Base-by-base conservation (phyloP, 139 green algal genomes). In the Mesostigma viride region DNA sequence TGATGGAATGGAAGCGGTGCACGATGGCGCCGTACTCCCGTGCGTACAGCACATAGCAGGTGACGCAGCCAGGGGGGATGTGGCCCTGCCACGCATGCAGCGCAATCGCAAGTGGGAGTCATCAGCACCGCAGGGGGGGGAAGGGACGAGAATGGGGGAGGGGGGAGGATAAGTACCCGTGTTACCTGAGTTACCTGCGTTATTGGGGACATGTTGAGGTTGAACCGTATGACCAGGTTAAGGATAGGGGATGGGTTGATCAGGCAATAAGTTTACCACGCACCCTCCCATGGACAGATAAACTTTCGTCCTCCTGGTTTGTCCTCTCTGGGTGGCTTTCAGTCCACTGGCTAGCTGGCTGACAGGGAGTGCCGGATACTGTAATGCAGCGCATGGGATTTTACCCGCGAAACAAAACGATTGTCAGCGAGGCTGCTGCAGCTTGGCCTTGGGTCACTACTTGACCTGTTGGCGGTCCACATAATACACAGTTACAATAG, bases 41-140 rank as follows among this genome's bases (percentile, higher is more conserved):
- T 4, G 3, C 30, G 35, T 73, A 73, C 27, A 2, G 3, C 11
- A 33, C 27, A 22, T 70, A 73, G 14, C 58, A 73, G 4, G 67
- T n/a, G 31, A 4, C 59, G 60, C 62, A 61, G 32, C 67, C 67
- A 57, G 60, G 32, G 20, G 67, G 67, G 20, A 73, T 73, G 67
- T 73, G 67, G 31, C 58, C 67, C 67, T 73, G 67, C n/a, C n/a
- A n/a, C n/a, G n/a, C n/a, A n/a, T n/a, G n/a, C n/a, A n/a, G n/a
- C n/a, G n/a, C n/a, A n/a, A n/a, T n/a, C 22, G 34, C 46, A 61
- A 59, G 35, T 61, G 20, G 45, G 22, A 22, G 22, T 56, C 45
- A 56, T 56, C 45, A 56, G 20, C 45, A 56, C 22, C 22, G 22
- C 22, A 22, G 22, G 22, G 22, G 22, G 22, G 45, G 22, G 45